phyloP scores from a whole-genome alignment of 495 filamentous ascomycete genomes.

The Hypoxylon subgilvum region DNA sequence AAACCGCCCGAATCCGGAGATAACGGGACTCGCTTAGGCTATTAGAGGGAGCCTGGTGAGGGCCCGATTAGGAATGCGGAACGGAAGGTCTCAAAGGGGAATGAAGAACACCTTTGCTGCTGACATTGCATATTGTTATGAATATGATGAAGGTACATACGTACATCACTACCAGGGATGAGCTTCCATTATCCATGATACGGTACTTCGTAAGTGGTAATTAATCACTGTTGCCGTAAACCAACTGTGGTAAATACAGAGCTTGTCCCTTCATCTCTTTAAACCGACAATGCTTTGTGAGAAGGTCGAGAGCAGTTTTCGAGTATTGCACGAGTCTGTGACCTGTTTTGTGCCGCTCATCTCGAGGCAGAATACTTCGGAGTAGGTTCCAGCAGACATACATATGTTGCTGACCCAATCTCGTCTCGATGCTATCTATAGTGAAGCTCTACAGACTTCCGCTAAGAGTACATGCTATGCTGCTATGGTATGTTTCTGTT shows the following conservation, averaged over 20 bases:
- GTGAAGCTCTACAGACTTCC: too few species aligned
- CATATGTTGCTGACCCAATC: not conserved
- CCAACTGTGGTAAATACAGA: conserved; percentile 7
- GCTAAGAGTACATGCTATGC: too few species aligned
- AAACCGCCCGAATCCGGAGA: conserved; percentile 20
- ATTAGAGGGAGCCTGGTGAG: not conserved
- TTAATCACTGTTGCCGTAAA: conserved; percentile 12
- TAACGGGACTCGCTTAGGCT: conserved; percentile 14
- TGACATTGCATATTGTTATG: conserved; percentile 35
- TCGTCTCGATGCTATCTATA: not conserved
- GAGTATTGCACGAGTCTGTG: too few species aligned
- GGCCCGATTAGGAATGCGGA: conserved; percentile 33
- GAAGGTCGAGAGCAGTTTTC: too few species aligned
- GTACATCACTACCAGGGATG: too few species aligned
- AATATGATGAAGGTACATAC: conserved; percentile 16
- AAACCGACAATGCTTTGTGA: too few species aligned
- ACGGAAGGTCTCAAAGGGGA: conserved; percentile 21
- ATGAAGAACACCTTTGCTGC: conserved; percentile 20
- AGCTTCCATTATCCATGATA: too few species aligned
- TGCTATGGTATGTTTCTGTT: not conserved
- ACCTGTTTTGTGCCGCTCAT: not conserved
- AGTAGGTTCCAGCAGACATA: not conserved
- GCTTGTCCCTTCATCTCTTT: too few species aligned
- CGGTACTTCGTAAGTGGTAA: conserved; percentile 7
- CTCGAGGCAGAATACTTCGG: not conserved